Evolutionary conservation across 2,329 filamentous ascomycete genomes (phyloP), one percentile per base, ranked within the genome.

Genomic region (Aspergillus flavus): DNA sequence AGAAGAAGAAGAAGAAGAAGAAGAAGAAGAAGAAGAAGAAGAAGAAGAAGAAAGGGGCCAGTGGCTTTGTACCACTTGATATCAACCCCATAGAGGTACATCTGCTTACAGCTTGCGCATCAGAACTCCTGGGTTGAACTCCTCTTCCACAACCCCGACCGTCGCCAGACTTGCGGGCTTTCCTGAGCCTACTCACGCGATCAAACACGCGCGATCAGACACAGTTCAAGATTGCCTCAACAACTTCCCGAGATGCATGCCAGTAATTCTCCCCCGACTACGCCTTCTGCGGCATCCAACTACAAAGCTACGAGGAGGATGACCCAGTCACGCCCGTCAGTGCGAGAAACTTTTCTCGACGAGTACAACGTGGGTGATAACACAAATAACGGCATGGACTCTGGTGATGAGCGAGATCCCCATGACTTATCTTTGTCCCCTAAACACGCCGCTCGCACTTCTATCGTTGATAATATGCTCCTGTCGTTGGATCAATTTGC

Each of bases 391-490:
- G 69, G 67, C 54, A 72, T 72, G 64, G 76, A 78, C 36, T 79
- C 77, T 1, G 73, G 68, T n/a, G 77, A 79, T 61, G 78, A 80
- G 56, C 75, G 72, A 12, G 78, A 80, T 64, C 77, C 78, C 21
- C 94, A 97, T 82, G 94, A 97, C 77, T 85, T 97, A 66, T 94
- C 92, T 62, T 84, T 96, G 71, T 89, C 89, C 57, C 87, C 91
- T 56, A 85, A 89, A 65, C 87, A 92, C 75, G 88, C 92, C 66
- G 92, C 91, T 46, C 89, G 94, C 69, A 92, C 96, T 74, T 97
- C 94, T 41, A 89, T 99, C 69, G 93, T 99, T 64, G 91, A 95
- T 78, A 96, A 97, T 78, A 95, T 99, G 90, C 88, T 98, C 64
- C 84, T 95, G 68, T 97, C 94, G 46, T 89, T 99, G 67, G 94